Evolutionary conservation across 495 filamentous ascomycete species (phyloP).

Genomic region (Chaetomidium leptoderma): DNA sequence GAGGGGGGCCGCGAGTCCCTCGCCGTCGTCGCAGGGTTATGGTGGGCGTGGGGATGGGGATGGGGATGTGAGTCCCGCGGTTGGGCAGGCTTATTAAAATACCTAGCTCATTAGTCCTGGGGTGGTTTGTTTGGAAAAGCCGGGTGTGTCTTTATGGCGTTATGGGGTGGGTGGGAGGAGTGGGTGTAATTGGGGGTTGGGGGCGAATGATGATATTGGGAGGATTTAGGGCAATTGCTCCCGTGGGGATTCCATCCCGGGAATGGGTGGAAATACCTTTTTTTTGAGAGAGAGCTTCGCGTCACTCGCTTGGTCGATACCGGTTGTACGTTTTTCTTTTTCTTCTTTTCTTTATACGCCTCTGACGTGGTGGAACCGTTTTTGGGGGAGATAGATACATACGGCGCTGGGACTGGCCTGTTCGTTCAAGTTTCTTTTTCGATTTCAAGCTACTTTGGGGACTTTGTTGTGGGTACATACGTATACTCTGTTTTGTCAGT

Average conservation of each 20-base stretch:
- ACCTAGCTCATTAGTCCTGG: too few relatives aligned
- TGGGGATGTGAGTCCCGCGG: constrained; percentile 8
- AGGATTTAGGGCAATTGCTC: too few relatives aligned
- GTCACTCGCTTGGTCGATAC: constrained; percentile 11
- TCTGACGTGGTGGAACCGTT: constrained; percentile 1
- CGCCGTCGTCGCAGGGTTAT: too few relatives aligned
- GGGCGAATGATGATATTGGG: neutral
- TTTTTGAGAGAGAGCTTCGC: neutral
- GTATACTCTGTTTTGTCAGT: neutral
- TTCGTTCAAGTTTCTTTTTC: neutral
- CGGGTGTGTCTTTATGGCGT: neutral
- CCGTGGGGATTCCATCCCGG: too few relatives aligned
- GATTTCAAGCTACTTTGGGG: neutral
- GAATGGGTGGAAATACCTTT: constrained; percentile 1
- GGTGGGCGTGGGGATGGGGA: neutral
- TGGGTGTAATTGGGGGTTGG: neutral
- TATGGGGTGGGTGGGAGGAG: neutral
- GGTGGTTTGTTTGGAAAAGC: neutral
- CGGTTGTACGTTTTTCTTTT: neutral
- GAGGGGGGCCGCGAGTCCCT: too few relatives aligned
- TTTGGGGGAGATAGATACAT: neutral
- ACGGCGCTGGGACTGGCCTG: constrained; percentile 4
- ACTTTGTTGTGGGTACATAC: neutral
- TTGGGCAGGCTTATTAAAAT: constrained; percentile 19
- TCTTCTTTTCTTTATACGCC: neutral